Conservation (phyloP, 129 eudicot species). For the Escallonia rubra region DNA sequence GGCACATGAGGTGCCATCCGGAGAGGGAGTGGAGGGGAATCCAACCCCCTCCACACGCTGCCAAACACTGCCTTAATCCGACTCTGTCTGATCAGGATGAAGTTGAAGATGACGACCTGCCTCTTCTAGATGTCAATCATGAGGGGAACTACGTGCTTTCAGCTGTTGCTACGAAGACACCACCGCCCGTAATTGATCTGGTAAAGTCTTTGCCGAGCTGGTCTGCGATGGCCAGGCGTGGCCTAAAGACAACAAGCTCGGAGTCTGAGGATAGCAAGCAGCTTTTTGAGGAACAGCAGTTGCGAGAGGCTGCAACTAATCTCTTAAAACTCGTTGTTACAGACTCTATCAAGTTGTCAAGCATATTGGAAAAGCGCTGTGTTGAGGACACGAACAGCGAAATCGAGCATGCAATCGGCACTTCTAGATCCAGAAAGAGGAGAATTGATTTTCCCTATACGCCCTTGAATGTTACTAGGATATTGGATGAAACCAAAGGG, state of each 20-base stretch:
- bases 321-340: constrained; percentile 35
- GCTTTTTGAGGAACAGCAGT: constrained; percentile 13
- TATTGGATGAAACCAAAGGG: too few species aligned
- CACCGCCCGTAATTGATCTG: constrained; percentile 20
- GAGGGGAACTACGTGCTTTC: too few species aligned
- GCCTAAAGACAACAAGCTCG: constrained; percentile 12
- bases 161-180: too few species aligned
- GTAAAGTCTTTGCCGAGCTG: constrained; percentile 25
- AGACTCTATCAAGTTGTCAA: constrained; percentile 7
- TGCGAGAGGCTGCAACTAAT: constrained; percentile 26
- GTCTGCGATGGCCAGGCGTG: constrained; percentile 39
- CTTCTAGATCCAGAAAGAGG: not conserved
- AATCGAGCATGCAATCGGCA: not conserved
- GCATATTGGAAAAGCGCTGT: not conserved
- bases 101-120: not conserved
- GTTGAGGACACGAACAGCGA: constrained; percentile 8
- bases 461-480: too few species aligned
- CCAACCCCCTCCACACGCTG: constrained; percentile 31
- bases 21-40: constrained; percentile 65
- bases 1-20: constrained; percentile 79
- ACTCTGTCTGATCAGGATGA: constrained; percentile 10
- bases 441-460: not conserved
- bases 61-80: constrained; percentile 10
- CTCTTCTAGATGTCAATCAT: too few species aligned
- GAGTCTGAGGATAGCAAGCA: not conserved